Base-by-base conservation (phyloP, 345 rosid genomes). In the Draba incana region DNA sequence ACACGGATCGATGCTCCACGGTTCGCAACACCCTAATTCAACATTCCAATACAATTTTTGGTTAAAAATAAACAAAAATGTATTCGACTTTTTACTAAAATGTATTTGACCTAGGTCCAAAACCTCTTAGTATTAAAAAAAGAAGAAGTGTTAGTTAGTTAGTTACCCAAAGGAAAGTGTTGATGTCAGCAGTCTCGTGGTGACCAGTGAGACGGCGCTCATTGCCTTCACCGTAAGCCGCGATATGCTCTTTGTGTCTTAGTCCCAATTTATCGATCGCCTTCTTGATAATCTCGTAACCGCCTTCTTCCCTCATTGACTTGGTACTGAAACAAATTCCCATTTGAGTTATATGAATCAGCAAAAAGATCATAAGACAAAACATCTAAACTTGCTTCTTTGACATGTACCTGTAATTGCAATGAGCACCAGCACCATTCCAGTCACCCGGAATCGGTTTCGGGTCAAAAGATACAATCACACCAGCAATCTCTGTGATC, bases 371-470 rank as follows among this genome's bases (percentile, higher is more conserved):
- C 43, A 63, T 5, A 43, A 12, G 41, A 62, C 14, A 8, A 45
- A 54, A 27, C 12, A 23, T 35, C 2, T 7, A 1, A 33, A 20
- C 2, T 1, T 1, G 10, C 3, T 54, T 62, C 30, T 53, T 42
- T 52, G 56, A 53, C 35, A 63, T 12, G 20, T 76, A 89, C 98
- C 98, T 92, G 82, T 84, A 92, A 43, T 92, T 92, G 47, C 90
- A 82, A 71, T 92, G 98, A 8, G 98, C 96, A 27, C 97, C 98
- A 43, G 98, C 96, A n/a, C 97, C 98, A 35, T 90, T 90, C 98
- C 97, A 92, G 52, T 92, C 97, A 16, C 97, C 98, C 76, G 88
- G 83, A 68, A 90, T 86, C 0, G 98, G 98, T 77, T 92, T 88
- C 47, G 97, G 98, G 69, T 92, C 95, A 9, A 92, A 88, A 39